phyloP scores from a whole-genome alignment of 371 early-diverging fungal genomes.

The Entomophthora muscae region DNA sequence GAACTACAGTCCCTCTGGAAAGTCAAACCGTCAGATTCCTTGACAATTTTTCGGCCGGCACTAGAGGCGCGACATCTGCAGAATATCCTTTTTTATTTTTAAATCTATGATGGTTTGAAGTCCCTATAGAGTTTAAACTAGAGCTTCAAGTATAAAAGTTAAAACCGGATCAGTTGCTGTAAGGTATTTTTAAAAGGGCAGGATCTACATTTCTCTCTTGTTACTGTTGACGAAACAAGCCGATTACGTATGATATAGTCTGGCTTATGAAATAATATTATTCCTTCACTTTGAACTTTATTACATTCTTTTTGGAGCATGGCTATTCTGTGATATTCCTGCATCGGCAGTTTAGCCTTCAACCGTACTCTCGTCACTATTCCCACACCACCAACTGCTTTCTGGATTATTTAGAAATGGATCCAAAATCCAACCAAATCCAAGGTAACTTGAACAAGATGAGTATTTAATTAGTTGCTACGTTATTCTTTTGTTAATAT shows the following conservation, averaged over 20 bases:
- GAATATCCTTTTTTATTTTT: slow-evolving; percentile 33
- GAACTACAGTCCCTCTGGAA: slow-evolving; percentile 93
- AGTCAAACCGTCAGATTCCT: slow-evolving; percentile 94
- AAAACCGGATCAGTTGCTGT: too few species aligned
- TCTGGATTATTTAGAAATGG: slow-evolving; percentile 53
- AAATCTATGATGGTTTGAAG: too few species aligned
- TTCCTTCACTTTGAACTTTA: neutral
- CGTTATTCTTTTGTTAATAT: too few species aligned
- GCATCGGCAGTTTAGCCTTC: slow-evolving; percentile 81
- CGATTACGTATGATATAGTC: too few species aligned
- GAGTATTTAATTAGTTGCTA: neutral
- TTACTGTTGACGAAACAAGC: too few species aligned
- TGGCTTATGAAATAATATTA: too few species aligned
- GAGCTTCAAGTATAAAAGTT: too few species aligned
- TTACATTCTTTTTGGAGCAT: slow-evolving; percentile 51
- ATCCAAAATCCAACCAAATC: slow-evolving; percentile 36
- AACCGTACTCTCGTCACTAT: slow-evolving; percentile 86
- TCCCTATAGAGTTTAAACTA: too few species aligned
- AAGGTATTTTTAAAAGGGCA: too few species aligned
- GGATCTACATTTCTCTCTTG: too few species aligned
- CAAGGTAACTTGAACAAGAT: slow-evolving; percentile 17
- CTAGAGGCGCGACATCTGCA: slow-evolving; percentile 87
- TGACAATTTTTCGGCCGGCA: slow-evolving; percentile 95
- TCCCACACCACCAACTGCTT: slow-evolving; percentile 57
- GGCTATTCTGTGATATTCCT: slow-evolving; percentile 93